phyloP scores from a whole-genome alignment of 441 rosid genomes.

The Jatropha multifida region DNA sequence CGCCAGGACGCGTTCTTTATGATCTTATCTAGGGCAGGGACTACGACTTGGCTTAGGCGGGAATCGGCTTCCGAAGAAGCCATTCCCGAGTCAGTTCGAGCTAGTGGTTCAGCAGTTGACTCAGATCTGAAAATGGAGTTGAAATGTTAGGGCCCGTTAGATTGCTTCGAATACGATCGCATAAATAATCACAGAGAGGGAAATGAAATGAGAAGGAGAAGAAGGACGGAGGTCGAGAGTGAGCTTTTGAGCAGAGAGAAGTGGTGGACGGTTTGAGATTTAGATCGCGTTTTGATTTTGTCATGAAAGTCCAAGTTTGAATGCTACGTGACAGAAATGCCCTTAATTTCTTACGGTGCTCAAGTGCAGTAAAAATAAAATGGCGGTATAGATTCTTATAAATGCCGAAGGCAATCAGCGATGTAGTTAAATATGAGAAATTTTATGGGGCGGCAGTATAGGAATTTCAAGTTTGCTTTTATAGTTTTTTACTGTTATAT shows the following conservation, averaged over 20 bases:
- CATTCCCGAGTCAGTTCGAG: constrained; percentile 71
- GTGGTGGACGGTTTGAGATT: constrained; percentile 37
- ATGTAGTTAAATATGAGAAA: neutral
- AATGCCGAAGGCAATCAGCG: no score
- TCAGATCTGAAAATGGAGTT: constrained; percentile 49
- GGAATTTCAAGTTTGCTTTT: neutral
- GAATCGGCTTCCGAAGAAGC: constrained; percentile 99
- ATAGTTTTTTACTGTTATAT: no score
- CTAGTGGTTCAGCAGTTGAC: constrained; percentile 29
- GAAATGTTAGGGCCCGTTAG: constrained; percentile 6
- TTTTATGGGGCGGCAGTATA: neutral
- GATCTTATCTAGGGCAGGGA: constrained; percentile 85
- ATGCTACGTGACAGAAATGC: constrained; percentile 37
- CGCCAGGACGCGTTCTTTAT: constrained; percentile 94
- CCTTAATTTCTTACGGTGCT: constrained; percentile 24
- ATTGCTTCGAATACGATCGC: constrained; percentile 23
- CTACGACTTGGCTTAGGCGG: constrained; percentile 75
- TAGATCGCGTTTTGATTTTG: constrained; percentile 50
- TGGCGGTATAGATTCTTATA: neutral
- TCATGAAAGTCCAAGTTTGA: constrained; percentile 24
- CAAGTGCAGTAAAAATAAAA: neutral
- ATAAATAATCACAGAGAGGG: neutral
- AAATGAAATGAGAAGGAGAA: neutral
- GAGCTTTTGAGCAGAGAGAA: neutral
- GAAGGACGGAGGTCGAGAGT: neutral